These are phyloP conservation scores for Lachancea kluyveri DNA, from an alignment of 805 yeast genomes.

Conservation along the genomic window DNA sequence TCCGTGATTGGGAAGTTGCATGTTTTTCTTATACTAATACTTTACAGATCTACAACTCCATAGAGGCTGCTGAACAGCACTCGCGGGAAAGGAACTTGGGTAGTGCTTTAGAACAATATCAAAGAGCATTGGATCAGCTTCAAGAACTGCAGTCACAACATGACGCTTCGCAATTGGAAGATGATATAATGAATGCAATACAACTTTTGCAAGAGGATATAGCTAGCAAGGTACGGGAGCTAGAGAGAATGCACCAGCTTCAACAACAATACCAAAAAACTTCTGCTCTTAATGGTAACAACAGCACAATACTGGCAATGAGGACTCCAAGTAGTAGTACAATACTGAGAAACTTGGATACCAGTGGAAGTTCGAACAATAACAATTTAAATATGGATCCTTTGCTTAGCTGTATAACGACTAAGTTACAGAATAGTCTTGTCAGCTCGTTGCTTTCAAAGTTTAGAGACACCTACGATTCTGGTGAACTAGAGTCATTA, in stretches of 20 bases:
- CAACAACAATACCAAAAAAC: slow-evolving; percentile 15
- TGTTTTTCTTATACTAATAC: slow-evolving; percentile 6
- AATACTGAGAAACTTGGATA: too few species aligned
- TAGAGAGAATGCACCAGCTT: slow-evolving; percentile 22
- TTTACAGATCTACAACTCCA: slow-evolving; percentile 41
- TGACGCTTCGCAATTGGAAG: slow-evolving; percentile 22
- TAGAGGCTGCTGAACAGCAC: slow-evolving; percentile 48
- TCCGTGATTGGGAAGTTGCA: not conserved
- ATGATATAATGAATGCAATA: slow-evolving; percentile 30
- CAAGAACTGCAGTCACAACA: slow-evolving; percentile 9
- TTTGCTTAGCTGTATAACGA: slow-evolving; percentile 2
- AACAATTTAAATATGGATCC: slow-evolving; percentile 1
- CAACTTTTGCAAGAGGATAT: slow-evolving; percentile 28
- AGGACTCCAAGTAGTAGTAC: too few species aligned
- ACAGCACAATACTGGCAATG: too few species aligned
- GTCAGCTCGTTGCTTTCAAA: not conserved
- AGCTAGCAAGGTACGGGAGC: slow-evolving; percentile 27
- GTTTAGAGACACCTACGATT: too few species aligned
- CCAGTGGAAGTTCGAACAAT: too few species aligned
- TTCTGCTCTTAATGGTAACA: slow-evolving; percentile 24
- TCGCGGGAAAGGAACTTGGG: slow-evolving; percentile 37
- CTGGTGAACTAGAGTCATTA: too few species aligned
- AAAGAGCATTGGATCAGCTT: slow-evolving; percentile 8
- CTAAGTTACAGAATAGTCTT: slow-evolving; percentile 2
- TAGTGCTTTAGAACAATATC: slow-evolving; percentile 36